Base-by-base conservation (phyloP, 1,284 basidiomycete species). In the Lentinula novae-zelandiae region DNA sequence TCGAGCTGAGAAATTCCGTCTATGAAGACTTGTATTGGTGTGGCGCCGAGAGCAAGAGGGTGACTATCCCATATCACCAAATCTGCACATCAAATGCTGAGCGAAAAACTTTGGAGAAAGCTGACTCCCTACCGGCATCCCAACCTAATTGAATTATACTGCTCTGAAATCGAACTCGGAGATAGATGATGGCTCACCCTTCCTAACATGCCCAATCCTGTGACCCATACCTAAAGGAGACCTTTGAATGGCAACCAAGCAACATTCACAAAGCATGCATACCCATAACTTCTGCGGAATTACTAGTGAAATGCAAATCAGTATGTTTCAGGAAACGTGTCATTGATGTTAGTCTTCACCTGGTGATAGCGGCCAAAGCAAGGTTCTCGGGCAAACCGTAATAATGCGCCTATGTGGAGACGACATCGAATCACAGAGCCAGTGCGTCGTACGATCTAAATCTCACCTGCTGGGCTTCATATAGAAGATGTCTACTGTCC, bases 401-500 rank as follows among this genome's bases (percentile, higher is more conserved):
- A 70, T 89, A 92, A 69, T 92, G 85, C 0, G 90, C 60, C 44
- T 46, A 5, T 50, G 40, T 5, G 31, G 4, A 46, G 13, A 20
- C 42, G 15, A 46, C 15, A 12, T 31, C 27, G 57, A 27, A 15
- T 31, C 15, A n/a, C 44, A 4, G 15, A 6, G 20, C 20, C 13
- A 27, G 9, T 9, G 8, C 10, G 2, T 3, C 42, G 0, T 8
- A 38, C 0, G 22, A 5, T 58, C 17, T 40, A 20, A 27, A 92
- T 5, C 44, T 46, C 17, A 46, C 44, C 71, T 94, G 92, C 60
- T 93, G 92, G 0, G 95, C 94, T 73, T 98, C 95, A 68, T 87
- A 90, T 2, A 95, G 72, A 10, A 98, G 78, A 69, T 88, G 87
- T 7, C 95, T 82, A 10, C 90, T 91, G 67, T 96, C 87, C 15